phyloP scores from a whole-genome alignment of 2,329 filamentous ascomycete genomes.

The Elsinoe necatrix region DNA sequence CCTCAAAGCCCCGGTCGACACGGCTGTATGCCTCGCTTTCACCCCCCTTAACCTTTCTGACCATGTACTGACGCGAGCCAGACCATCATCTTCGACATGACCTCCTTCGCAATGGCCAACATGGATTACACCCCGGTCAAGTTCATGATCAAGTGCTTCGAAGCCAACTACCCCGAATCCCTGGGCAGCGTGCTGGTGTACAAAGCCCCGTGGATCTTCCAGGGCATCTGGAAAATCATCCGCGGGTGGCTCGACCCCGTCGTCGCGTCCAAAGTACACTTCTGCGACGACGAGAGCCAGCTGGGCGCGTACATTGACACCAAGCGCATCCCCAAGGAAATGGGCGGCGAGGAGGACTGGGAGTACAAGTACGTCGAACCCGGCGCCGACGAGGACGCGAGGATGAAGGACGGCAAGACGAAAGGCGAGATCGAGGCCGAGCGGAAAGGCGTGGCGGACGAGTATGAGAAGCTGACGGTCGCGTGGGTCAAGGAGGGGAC shows the following conservation, averaged over 20 bases:
- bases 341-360: slow-evolving; percentile 82
- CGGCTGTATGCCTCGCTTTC: slow-evolving; percentile 67
- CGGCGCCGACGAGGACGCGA: slow-evolving; percentile 62
- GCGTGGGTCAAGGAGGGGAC: slow-evolving; percentile 57
- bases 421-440: slow-evolving; percentile 56
- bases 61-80: slow-evolving; percentile 30
- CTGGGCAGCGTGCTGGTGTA: slow-evolving; percentile 86
- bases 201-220: slow-evolving; percentile 95
- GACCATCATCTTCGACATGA: slow-evolving; percentile 82
- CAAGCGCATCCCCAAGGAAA: slow-evolving; percentile 65
- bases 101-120: slow-evolving; percentile 34
- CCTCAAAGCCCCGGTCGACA: slow-evolving; percentile 72
- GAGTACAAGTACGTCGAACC: slow-evolving; percentile 77
- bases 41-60: not conserved
- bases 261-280: slow-evolving; percentile 87
- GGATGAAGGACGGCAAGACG: slow-evolving; percentile 55
- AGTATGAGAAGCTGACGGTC: slow-evolving; percentile 66
- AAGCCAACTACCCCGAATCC: slow-evolving; percentile 95
- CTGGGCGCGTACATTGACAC: slow-evolving; percentile 66
- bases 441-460: slow-evolving; percentile 56
- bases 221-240: slow-evolving; percentile 95
- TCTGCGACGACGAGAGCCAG: slow-evolving; percentile 74
- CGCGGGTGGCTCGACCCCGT: slow-evolving; percentile 94
- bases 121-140: slow-evolving; percentile 98
- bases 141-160: slow-evolving; percentile 99